These are phyloP conservation scores for Saccharomycopsis olivae DNA, from an alignment of 805 yeast species.

Conservation along the genomic window DNA sequence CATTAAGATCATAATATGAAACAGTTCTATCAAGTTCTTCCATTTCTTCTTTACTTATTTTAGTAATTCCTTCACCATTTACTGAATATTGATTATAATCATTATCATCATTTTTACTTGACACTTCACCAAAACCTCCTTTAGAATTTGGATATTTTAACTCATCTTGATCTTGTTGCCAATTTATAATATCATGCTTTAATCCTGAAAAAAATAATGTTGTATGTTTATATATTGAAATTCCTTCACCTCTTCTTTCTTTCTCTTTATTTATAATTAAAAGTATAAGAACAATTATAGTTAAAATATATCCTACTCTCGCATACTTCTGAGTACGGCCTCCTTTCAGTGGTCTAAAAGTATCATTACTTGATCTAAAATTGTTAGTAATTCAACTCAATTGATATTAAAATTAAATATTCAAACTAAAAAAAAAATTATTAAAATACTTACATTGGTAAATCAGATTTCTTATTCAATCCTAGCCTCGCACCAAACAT, in stretches of 20 bases:
- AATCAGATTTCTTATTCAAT: conserved; percentile 5
- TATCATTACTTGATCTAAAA: too few species aligned
- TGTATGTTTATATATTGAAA: conserved; percentile 5
- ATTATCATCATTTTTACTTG: neutral
- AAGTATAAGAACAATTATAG: too few species aligned
- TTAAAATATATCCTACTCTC: too few species aligned
- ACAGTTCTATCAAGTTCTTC: conserved; percentile 36
- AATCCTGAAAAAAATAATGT: conserved; percentile 1
- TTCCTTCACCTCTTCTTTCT: too few species aligned
- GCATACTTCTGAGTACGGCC: too few species aligned
- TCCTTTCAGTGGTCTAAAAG: too few species aligned
- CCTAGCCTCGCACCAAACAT: too few species aligned
- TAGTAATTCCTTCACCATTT: conserved; percentile 1
- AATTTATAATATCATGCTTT: conserved; percentile 12
- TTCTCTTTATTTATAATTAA: too few species aligned
- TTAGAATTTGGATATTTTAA: conserved; percentile 14
- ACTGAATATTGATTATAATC: conserved; percentile 13
- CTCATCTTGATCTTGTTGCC: conserved; percentile 18
- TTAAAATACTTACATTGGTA: conserved; percentile 7
- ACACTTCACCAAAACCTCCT: conserved; percentile 6
- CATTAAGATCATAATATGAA: conserved; percentile 62
- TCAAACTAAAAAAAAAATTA: neutral
- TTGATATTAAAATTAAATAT: too few species aligned
- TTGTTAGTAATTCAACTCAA: too few species aligned
- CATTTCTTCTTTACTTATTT: conserved; percentile 15